Evolutionary conservation across 345 rosid species (phyloP), one percentile per base, ranked within the genome.

Genomic region (Luvunga scandens): DNA sequence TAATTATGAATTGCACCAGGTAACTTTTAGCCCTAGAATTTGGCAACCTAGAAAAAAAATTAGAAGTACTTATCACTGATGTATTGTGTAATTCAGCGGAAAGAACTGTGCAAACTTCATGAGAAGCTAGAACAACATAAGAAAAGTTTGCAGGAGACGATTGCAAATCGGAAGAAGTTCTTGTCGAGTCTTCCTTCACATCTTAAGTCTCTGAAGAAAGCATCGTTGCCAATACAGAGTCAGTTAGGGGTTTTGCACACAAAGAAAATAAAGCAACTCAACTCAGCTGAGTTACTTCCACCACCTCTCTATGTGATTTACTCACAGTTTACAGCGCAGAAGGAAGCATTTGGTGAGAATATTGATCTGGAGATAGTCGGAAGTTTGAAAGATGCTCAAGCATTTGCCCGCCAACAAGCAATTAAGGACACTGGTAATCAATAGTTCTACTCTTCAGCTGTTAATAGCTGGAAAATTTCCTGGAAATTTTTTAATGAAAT

Each of bases 161-260:
- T 91, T 79, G 94, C 95, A 18, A 92, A 91, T 79, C 82, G 97
- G 65, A 94, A 85, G 82, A 96, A 96, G 89, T 94, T 90, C 87
- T 79, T 94, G 66, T 90, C 91, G 0, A 92, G 92, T 81, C 91
- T 94, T 57, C 98, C 98, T 4, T 85, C 94, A 25, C 97, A 89
- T 75, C 93, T 96, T 61, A 94, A 96, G 79, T 87, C 98, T 50
- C 87, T 96, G 34, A 94, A 94, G 97, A 96, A 94, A 85, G 98
- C 93, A 14, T 92, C 95, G 1, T 78, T 92, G 82, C 99, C 99
- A 7, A 93, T 96, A 66, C 99, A 96, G 85, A 91, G 72, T 75
- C 99, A 91, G 66, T 77, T 96, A 78, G 93, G 95, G 81, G 83
- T 92, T 81, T 73, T 78, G 77, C 91, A 90, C 79, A 77, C 91